Evolutionary conservation across 768 basidiomycete species (phyloP).

Genomic region (Lentinula guzmanii): DNA sequence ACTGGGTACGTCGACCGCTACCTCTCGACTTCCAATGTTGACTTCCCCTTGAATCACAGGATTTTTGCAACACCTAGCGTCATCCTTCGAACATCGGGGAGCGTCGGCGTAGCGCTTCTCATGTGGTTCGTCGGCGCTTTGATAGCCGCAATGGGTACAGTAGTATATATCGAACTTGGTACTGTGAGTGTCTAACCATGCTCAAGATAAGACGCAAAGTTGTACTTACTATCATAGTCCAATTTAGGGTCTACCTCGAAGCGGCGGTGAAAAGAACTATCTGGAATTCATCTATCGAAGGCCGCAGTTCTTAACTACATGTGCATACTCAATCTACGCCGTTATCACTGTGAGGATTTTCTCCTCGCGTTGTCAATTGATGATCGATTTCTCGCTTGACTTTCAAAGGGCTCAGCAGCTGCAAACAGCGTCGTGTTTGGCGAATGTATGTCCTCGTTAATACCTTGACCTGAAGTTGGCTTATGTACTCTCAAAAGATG

Average conservation of each 20-base stretch:
- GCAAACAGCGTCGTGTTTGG: conserved; percentile 63
- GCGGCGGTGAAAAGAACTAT: conserved; percentile 74
- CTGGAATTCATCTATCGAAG: conserved; percentile 63
- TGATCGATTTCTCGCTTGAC: not conserved
- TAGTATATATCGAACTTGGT: conserved; percentile 71
- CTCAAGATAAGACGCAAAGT: not conserved
- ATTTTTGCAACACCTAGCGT: conserved; percentile 69
- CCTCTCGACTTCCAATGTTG: not conserved
- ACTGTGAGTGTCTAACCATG: conserved; percentile 38
- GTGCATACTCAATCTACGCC: conserved; percentile 51
- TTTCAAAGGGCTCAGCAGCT: conserved; percentile 46
- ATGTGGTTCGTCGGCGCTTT: conserved; percentile 69
- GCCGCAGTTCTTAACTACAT: conserved; percentile 58
- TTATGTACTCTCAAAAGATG: conserved; percentile 32
- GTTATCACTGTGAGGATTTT: conserved; percentile 44
- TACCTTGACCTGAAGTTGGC: not conserved
- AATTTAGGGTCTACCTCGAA: conserved; percentile 58
- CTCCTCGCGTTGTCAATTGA: not conserved
- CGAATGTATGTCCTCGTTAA: conserved; percentile 45
- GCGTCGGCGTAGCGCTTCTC: conserved; percentile 59
- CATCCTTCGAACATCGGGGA: conserved; percentile 61
- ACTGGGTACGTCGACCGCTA: conserved; percentile 41
- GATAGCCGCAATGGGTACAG: conserved; percentile 60
- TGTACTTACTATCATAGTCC: not conserved
- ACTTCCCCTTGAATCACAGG: conserved; percentile 23